phyloP scores from a whole-genome alignment of 1,284 basidiomycete genomes.

The Melampsora larici-populina region DNA sequence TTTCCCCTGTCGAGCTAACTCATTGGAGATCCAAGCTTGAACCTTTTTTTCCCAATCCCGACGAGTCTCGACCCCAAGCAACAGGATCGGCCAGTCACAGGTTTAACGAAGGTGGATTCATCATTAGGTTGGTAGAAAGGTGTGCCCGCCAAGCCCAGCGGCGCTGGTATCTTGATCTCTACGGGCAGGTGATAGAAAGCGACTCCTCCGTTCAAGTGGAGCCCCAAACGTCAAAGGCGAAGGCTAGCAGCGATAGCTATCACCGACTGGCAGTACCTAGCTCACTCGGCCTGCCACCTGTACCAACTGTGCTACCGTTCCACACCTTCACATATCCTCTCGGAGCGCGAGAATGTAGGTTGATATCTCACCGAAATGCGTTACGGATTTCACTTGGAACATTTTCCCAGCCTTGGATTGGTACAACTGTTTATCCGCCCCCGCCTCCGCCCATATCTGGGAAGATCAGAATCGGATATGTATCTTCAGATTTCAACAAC shows the following conservation, averaged over 20 bases:
- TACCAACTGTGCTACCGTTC: constrained; percentile 63
- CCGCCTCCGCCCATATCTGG: constrained; percentile 56
- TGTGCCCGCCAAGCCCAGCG: constrained; percentile 60
- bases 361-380: constrained; percentile 63
- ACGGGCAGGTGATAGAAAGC: constrained; percentile 51
- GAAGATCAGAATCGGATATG: constrained; percentile 62
- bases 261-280: constrained; percentile 54
- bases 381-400: constrained; percentile 61
- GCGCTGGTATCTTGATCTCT: constrained; percentile 59
- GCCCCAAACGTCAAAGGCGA: constrained; percentile 16
- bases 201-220: constrained; percentile 6
- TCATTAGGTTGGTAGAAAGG: constrained; percentile 62
- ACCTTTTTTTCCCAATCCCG: constrained; percentile 53
- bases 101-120: constrained; percentile 60
- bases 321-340: constrained; percentile 64
- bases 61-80: constrained; percentile 47
- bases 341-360: constrained; percentile 59
- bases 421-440: constrained; percentile 59
- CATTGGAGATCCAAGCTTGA: constrained; percentile 57
- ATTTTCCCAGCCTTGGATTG: constrained; percentile 60
- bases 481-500: constrained; percentile 63
- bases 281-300: constrained; percentile 56
- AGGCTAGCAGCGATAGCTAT: constrained; percentile 47
- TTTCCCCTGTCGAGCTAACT: constrained; percentile 49
- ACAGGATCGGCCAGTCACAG: constrained; percentile 21